Evolutionary conservation across 2,329 filamentous ascomycete genomes (phyloP).

Genomic region (Biscogniauxia marginata): DNA sequence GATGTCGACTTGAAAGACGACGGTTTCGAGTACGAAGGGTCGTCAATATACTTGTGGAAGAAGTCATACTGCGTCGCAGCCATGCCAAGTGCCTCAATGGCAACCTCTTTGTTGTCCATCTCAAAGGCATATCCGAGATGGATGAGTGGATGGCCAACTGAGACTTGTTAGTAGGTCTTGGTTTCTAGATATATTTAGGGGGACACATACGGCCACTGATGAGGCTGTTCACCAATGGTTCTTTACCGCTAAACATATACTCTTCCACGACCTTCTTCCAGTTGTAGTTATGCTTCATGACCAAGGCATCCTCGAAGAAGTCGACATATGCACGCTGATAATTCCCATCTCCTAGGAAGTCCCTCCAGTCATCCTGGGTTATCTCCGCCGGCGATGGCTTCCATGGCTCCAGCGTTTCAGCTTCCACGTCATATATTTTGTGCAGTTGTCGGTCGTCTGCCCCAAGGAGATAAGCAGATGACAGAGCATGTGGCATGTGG

Average conservation of each 20-base stretch:
- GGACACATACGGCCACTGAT: constrained; percentile 69
- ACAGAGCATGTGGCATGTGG: constrained; percentile 77
- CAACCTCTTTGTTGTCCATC: constrained; percentile 78
- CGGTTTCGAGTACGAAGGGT: constrained; percentile 66
- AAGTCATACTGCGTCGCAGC: constrained; percentile 57
- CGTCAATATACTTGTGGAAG: constrained; percentile 68
- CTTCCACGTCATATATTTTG: constrained; percentile 75
- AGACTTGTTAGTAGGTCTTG: constrained; percentile 26
- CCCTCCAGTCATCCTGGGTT: constrained; percentile 78
- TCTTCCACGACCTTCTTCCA: constrained; percentile 77
- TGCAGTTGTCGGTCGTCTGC: constrained; percentile 72
- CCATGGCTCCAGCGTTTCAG: constrained; percentile 75
- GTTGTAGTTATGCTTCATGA: constrained; percentile 70
- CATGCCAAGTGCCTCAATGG: constrained; percentile 82
- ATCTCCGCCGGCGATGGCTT: constrained; percentile 81
- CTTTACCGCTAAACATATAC: constrained; percentile 71
- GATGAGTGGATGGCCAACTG: constrained; percentile 89
- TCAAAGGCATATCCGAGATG: constrained; percentile 95
- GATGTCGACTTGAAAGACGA: constrained; percentile 60
- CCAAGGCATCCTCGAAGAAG: constrained; percentile 92
- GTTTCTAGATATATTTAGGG: constrained; percentile 5
- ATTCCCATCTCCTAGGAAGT: constrained; percentile 72
- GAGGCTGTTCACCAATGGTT: constrained; percentile 78
- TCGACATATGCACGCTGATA: constrained; percentile 92
- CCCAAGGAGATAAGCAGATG: constrained; percentile 82